Percentiles rank a stretch among this genome's conserved stretches.
Conservation (phyloP, 331 rosid species). For the Spiraea crenata region DNA sequence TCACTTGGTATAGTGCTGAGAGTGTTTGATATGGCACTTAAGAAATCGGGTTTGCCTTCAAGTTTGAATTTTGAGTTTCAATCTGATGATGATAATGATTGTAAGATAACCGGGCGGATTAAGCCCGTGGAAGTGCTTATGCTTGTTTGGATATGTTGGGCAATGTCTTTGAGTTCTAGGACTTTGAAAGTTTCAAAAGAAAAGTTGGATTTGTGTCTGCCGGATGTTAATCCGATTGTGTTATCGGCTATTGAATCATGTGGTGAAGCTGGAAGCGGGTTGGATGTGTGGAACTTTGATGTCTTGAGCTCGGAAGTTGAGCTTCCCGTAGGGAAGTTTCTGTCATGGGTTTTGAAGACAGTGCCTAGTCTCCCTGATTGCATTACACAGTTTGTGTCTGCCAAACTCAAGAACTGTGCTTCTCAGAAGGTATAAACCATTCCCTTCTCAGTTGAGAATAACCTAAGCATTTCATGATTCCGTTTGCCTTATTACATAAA, state of each 20-base stretch:
- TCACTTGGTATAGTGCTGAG: conserved; percentile 50
- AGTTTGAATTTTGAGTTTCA: conserved; percentile 54
- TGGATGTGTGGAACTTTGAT: conserved; percentile 59
- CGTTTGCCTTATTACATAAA: background rate
- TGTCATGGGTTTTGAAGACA: conserved; percentile 64
- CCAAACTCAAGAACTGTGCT: conserved; percentile 46
- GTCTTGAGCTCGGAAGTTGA: conserved; percentile 50
- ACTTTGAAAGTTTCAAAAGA: conserved; percentile 25
- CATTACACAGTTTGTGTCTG: conserved; percentile 51
- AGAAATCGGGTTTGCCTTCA: conserved; percentile 35
- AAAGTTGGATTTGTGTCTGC: conserved; percentile 37
- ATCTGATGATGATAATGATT: conserved; percentile 42
- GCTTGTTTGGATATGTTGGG: conserved; percentile 79
- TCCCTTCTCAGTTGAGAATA: conserved; percentile 12
- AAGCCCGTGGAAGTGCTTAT: conserved; percentile 49
- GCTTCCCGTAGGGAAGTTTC: conserved; percentile 67
- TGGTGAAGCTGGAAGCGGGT: conserved; percentile 35
- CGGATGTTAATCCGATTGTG: conserved; percentile 67
- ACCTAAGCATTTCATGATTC: conserved; percentile 11
- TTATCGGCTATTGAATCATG: conserved; percentile 56
- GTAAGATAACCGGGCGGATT: conserved; percentile 63
- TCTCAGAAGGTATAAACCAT: conserved; percentile 44
- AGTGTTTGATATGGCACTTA: conserved; percentile 34
- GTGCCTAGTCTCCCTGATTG: conserved; percentile 71
- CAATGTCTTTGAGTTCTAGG: conserved; percentile 56